phyloP scores from a whole-genome alignment of 768 basidiomycete genomes.

The Lactifluus rugatus region DNA sequence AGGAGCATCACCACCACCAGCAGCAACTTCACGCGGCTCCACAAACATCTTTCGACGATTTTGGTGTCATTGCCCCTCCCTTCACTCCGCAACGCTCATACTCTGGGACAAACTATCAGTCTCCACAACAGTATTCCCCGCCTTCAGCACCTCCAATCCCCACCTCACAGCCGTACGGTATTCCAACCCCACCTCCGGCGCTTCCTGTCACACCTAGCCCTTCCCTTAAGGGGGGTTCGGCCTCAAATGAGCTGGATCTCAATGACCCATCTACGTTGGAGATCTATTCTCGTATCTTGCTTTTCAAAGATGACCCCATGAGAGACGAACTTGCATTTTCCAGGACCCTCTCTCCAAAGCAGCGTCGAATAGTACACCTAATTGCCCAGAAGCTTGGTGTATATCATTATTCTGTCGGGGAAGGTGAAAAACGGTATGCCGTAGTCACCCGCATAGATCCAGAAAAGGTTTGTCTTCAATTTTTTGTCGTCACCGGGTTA shows the following conservation, averaged over 20 bases:
- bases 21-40: slow-evolving; percentile 25
- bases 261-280: slow-evolving; percentile 94
- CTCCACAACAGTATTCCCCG: slow-evolving; percentile 55
- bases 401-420: slow-evolving; percentile 88
- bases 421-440: slow-evolving; percentile 86
- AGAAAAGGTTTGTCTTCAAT: slow-evolving; percentile 47
- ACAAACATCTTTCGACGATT: slow-evolving; percentile 52
- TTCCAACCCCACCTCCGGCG: slow-evolving; percentile 42
- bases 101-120: slow-evolving; percentile 51
- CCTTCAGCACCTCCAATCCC: slow-evolving; percentile 36
- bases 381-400: slow-evolving; percentile 95
- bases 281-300: slow-evolving; percentile 90
- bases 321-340: slow-evolving; percentile 96
- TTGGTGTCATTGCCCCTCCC: slow-evolving; percentile 44
- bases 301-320: slow-evolving; percentile 98
- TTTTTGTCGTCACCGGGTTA: neutral
- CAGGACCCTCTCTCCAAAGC: slow-evolving; percentile 71
- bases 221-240: slow-evolving; percentile 47
- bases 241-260: slow-evolving; percentile 74
- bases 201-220: slow-evolving; percentile 46
- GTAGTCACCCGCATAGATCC: slow-evolving; percentile 90
- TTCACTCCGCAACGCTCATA: slow-evolving; percentile 70
- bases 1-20: slow-evolving; percentile 63
- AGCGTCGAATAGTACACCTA: slow-evolving; percentile 87
- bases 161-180: slow-evolving; percentile 33